These are phyloP conservation scores for Neurospora sp. DNA, from an alignment of 495 filamentous ascomycete genomes.

Conservation along the genomic window DNA sequence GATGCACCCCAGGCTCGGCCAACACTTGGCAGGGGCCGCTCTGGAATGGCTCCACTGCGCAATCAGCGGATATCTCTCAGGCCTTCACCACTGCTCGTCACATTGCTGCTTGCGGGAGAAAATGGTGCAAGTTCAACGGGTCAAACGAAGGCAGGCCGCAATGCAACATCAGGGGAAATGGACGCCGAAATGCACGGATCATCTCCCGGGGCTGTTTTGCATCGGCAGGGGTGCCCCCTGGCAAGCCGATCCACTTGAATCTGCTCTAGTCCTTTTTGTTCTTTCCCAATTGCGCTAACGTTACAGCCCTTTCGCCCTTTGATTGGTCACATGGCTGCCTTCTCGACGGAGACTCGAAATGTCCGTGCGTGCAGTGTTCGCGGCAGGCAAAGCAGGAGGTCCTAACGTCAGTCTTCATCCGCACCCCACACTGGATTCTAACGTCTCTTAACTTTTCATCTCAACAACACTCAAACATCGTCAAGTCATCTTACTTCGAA, in stretches of 20 bases:
- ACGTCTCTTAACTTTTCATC: no score
- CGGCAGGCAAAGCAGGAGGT: no score
- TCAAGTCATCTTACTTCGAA: no score
- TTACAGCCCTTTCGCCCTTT: background rate
- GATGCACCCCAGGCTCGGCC: background rate
- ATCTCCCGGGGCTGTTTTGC: background rate
- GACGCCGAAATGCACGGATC: background rate
- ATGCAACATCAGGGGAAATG: background rate
- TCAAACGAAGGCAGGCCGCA: background rate
- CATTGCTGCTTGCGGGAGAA: background rate
- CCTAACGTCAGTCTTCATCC: no score
- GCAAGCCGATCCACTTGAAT: background rate
- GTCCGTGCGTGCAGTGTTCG: background rate
- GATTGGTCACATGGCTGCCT: background rate
- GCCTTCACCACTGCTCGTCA: background rate
- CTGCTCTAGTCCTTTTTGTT: background rate
- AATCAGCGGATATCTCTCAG: background rate
- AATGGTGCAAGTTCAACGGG: background rate
- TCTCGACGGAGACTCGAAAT: background rate
- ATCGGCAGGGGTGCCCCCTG: background rate
- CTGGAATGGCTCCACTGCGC: background rate
- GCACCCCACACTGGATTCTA: no score
- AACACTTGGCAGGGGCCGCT: background rate
- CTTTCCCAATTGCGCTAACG: background rate
- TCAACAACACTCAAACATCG: no score